A percentile compares a stretch with the other conserved stretches of the same genome.
Conservation (phyloP, 495 filamentous ascomycete species). For the Hypoxylon fuscum region DNA sequence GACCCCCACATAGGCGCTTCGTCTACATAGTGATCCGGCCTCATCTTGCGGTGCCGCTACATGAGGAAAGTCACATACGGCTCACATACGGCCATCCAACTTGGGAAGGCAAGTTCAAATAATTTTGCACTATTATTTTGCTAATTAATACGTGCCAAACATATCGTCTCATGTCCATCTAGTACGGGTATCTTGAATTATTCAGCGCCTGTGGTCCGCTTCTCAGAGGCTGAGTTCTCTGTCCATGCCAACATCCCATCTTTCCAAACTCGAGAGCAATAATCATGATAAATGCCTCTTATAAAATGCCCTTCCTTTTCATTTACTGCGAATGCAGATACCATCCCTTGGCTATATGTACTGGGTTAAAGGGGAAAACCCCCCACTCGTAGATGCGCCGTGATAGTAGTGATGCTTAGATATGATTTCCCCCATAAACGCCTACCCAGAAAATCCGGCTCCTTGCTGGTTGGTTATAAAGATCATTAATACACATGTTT, state of each 20-base stretch:
- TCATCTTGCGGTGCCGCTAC: constrained; percentile 2
- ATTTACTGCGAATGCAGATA: constrained; percentile 24
- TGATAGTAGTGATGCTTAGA: constrained; percentile 25
- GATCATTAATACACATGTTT: constrained; percentile 24
- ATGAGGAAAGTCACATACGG: constrained; percentile 37
- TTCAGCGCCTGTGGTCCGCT: constrained; percentile 31
- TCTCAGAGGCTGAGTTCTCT: constrained; percentile 23
- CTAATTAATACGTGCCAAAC: constrained; percentile 22
- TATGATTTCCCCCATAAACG: constrained; percentile 26
- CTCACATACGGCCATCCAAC: constrained; percentile 3
- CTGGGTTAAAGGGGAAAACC: constrained; percentile 1
- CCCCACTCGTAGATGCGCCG: constrained; percentile 21
- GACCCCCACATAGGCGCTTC: neutral
- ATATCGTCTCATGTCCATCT: constrained; percentile 13
- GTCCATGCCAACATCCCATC: constrained; percentile 12
- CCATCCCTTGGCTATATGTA: constrained; percentile 21
- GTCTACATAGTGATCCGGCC: neutral
- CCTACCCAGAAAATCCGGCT: constrained; percentile 15
- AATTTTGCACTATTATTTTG: constrained; percentile 23
- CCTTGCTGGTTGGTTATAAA: constrained; percentile 10
- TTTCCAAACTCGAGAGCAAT: constrained; percentile 12
- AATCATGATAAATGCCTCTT: constrained; percentile 15
- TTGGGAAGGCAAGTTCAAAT: constrained; percentile 9
- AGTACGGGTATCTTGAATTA: constrained; percentile 35
- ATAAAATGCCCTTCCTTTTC: constrained; percentile 14